Percentiles rank a stretch among this genome's conserved stretches.
These are phyloP conservation scores for Lumnitzera racemosa DNA, from an alignment of 345 rosid species.

Conservation along the genomic window DNA sequence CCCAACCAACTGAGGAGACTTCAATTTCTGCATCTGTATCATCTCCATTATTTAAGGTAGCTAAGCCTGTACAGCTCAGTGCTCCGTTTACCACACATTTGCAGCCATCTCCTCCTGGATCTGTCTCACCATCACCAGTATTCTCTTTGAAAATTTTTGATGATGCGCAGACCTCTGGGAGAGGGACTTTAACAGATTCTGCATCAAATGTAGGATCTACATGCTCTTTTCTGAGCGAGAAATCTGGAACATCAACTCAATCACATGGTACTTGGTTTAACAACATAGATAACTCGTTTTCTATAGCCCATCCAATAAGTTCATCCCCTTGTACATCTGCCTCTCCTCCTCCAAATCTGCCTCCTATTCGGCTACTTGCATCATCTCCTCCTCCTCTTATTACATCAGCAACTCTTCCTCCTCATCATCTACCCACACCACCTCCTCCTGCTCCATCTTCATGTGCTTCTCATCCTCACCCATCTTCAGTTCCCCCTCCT, in stretches of 20 bases:
- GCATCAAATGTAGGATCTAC: background rate
- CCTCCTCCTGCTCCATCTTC: conserved; percentile 13
- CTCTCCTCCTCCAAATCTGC: conserved; percentile 10
- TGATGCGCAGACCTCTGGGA: background rate
- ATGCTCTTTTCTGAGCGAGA: background rate
- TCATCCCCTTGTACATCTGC: conserved; percentile 3
- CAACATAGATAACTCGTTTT: background rate
- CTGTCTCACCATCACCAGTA: background rate
- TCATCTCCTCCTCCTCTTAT: conserved; percentile 12
- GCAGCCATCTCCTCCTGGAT: background rate
- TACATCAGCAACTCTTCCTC: conserved; percentile 9
- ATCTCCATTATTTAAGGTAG: conserved; percentile 15
- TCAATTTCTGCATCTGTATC: conserved; percentile 23
- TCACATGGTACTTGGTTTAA: background rate
- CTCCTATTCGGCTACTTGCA: background rate
- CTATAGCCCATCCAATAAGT: background rate
- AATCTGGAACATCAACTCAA: background rate
- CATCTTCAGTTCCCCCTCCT: conserved; percentile 4
- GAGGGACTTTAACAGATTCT: background rate
- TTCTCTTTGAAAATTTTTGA: background rate
- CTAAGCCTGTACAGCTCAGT: conserved; percentile 14
- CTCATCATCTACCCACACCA: conserved; percentile 12
- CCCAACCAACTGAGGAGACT: conserved; percentile 20
- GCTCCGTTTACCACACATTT: conserved; percentile 8
- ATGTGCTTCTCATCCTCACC: background rate